These are phyloP conservation scores for Dicorynia guianensis DNA, from an alignment of 306 rosid genomes.

Conservation along the genomic window DNA sequence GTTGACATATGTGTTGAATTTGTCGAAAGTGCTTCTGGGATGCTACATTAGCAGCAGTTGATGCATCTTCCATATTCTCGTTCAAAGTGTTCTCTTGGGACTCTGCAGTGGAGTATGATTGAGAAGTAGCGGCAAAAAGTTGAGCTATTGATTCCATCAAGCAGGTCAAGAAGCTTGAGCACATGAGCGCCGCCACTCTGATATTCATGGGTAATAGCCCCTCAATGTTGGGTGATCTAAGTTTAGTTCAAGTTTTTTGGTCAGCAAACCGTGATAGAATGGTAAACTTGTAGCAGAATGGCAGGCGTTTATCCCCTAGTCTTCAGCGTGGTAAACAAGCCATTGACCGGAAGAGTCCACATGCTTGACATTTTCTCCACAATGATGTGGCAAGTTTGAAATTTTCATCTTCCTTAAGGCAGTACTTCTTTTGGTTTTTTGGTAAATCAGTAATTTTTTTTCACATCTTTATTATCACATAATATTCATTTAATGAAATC, in stretches of 20 bases:
- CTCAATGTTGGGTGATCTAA: constrained; percentile 9
- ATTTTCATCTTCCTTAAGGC: no score
- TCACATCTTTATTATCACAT: not conserved
- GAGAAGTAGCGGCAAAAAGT: constrained; percentile 41
- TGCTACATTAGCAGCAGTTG: constrained; percentile 40
- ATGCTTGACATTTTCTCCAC: constrained; percentile 30
- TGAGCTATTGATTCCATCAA: constrained; percentile 38
- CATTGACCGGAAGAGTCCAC: constrained; percentile 12
- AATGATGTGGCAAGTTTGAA: not conserved
- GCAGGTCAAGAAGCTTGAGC: constrained; percentile 44
- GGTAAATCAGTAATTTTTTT: not conserved
- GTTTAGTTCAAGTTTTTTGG: constrained; percentile 5
- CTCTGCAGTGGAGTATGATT: constrained; percentile 17
- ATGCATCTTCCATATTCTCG: constrained; percentile 34
- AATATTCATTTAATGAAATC: not conserved
- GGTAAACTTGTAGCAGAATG: constrained; percentile 34
- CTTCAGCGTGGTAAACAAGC: constrained; percentile 32
- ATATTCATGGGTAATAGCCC: constrained; percentile 38
- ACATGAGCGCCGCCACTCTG: constrained; percentile 29
- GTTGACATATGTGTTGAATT: constrained; percentile 44
- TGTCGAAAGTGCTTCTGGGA: constrained; percentile 54
- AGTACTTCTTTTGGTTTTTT: no score
- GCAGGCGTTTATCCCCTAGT: not conserved
- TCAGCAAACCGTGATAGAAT: not conserved
- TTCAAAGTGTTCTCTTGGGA: constrained; percentile 32